phyloP scores from a whole-genome alignment of 768 basidiomycete genomes.

The Leucocoprinus leucothites region DNA sequence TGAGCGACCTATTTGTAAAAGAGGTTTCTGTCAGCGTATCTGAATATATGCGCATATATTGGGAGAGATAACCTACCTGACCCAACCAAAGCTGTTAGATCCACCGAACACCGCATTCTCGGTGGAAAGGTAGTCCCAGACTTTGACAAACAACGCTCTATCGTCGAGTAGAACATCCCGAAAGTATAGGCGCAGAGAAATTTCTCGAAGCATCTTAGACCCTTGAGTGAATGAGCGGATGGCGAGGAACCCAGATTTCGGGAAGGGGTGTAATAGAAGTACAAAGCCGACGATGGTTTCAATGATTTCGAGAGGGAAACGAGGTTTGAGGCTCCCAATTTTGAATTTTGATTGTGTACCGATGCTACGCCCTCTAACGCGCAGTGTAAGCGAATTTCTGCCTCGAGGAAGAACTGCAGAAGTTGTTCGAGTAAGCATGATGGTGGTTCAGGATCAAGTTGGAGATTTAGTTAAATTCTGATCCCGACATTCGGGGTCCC shows the following conservation, averaged over 20 bases:
- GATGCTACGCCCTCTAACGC: background rate
- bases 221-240: slow-evolving; percentile 39
- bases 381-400: slow-evolving; percentile 3
- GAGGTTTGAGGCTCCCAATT: background rate
- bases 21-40: slow-evolving; percentile 10
- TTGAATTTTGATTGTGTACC: background rate
- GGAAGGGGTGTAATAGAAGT: slow-evolving; percentile 9
- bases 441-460: background rate
- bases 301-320: slow-evolving; percentile 4
- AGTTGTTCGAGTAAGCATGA: slow-evolving; percentile 3
- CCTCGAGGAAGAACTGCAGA: slow-evolving; percentile 1
- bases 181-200: slow-evolving; percentile 39
- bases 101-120: slow-evolving; percentile 12
- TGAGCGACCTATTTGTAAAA: slow-evolving; percentile 27
- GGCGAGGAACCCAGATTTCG: slow-evolving; percentile 9
- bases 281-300: slow-evolving; percentile 17
- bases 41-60: slow-evolving; percentile 17
- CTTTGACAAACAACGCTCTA: slow-evolving; percentile 13
- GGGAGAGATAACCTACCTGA: slow-evolving; percentile 36
- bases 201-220: slow-evolving; percentile 37
- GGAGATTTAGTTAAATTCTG: background rate
- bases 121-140: slow-evolving; percentile 11
- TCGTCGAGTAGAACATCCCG: slow-evolving; percentile 15
- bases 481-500: too few relatives aligned
- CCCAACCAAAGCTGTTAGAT: slow-evolving; percentile 37